These are phyloP conservation scores for Penicillium sp. DNA, from an alignment of 2,329 filamentous ascomycete species.

Conservation along the genomic window DNA sequence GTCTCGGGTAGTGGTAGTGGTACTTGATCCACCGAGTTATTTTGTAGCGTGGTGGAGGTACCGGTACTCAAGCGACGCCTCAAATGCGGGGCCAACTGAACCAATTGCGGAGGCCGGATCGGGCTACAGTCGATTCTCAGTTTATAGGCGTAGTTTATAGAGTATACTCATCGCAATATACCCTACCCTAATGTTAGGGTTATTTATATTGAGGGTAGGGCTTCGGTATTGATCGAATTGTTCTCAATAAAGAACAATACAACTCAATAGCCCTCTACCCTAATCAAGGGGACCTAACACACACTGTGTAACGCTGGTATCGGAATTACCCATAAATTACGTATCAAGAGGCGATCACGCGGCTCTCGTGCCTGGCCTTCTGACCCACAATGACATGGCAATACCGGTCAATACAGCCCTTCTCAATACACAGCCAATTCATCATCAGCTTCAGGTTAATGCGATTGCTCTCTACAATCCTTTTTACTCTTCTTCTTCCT, in stretches of 20 bases:
- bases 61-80: slow-evolving; percentile 5
- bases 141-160: no score
- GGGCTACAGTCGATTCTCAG: slow-evolving; percentile 17
- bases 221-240: not conserved
- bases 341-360: not conserved
- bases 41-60: slow-evolving; percentile 3
- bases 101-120: slow-evolving; percentile 17
- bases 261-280: not conserved
- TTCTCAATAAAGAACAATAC: not conserved
- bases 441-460: not conserved
- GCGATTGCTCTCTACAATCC: not conserved
- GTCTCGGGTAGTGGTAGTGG: not conserved
- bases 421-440: not conserved
- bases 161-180: not conserved
- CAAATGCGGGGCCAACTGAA: not conserved
- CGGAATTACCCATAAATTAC: not conserved
- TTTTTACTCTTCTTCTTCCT: not conserved
- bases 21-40: not conserved
- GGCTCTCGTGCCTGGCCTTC: not conserved
- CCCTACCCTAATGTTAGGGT: not conserved
- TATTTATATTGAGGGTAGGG: not conserved
- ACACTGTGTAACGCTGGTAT: not conserved
- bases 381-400: not conserved
- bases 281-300: not conserved
- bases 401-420: not conserved